Evolutionary conservation across 371 early-diverging fungal species (phyloP).

Genomic region (Coemansia sp.): DNA sequence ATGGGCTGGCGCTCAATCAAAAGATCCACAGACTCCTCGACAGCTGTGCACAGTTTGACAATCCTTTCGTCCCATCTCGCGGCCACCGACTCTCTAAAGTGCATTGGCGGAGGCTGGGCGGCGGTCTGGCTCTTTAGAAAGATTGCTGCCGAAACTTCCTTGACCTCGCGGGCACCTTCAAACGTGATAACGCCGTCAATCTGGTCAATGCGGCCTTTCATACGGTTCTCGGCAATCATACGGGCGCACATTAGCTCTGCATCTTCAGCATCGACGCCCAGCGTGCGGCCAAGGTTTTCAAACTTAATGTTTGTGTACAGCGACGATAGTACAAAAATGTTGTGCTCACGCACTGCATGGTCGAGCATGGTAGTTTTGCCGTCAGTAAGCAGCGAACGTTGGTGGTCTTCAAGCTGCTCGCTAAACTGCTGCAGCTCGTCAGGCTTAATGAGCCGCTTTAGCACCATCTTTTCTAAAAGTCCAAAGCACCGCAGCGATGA

Average conservation of each 20-base stretch:
- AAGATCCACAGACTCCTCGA: constrained; percentile 46
- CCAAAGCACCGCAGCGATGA: constrained; percentile 57
- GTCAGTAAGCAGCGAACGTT: constrained; percentile 66
- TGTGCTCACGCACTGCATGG: constrained; percentile 92
- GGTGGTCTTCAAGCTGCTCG: constrained; percentile 73
- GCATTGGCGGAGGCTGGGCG: constrained; percentile 40
- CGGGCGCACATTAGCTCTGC: constrained; percentile 82
- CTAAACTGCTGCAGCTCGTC: constrained; percentile 78
- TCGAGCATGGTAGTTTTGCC: constrained; percentile 79
- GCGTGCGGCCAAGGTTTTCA: constrained; percentile 72
- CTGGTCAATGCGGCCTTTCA: constrained; percentile 89
- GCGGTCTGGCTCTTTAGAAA: constrained; percentile 26
- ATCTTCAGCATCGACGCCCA: constrained; percentile 72
- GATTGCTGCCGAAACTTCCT: constrained; percentile 39
- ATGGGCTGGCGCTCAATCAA: constrained; percentile 45
- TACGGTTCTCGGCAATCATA: constrained; percentile 88
- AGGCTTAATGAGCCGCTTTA: constrained; percentile 78
- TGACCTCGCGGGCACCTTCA: constrained; percentile 58
- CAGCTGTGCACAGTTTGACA: constrained; percentile 36
- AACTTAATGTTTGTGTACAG: constrained; percentile 89
- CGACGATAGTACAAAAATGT: constrained; percentile 78
- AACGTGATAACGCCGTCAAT: constrained; percentile 81
- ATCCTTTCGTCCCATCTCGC: constrained; percentile 45
- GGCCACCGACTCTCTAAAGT: constrained; percentile 38
- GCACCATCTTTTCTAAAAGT: constrained; percentile 87